Evolutionary conservation across 805 yeast genomes (phyloP).

Genomic region (Barnettozyma sp.): DNA sequence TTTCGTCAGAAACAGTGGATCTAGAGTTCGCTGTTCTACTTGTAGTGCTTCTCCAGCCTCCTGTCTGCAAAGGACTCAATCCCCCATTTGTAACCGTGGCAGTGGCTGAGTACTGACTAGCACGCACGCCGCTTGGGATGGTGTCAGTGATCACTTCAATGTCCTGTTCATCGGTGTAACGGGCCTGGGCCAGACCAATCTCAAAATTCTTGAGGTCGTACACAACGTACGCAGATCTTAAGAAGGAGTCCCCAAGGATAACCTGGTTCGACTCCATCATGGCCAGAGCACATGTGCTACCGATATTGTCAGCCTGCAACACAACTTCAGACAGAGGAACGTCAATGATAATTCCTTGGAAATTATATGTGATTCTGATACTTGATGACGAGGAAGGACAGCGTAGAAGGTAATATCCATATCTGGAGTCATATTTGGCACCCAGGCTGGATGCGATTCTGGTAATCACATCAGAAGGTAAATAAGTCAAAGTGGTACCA

Average conservation of each 20-base stretch:
- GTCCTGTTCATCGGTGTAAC: conserved; percentile 28
- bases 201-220: conserved; percentile 44
- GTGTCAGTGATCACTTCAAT: conserved; percentile 38
- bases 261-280: conserved; percentile 20
- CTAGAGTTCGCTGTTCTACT: background rate
- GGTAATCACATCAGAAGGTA: conserved; percentile 34
- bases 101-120: conserved; percentile 39
- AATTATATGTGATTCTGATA: conserved; percentile 30
- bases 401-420: conserved; percentile 40
- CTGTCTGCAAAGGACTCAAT: background rate
- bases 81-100: conserved; percentile 25
- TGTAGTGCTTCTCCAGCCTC: background rate
- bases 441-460: conserved; percentile 33
- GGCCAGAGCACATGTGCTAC: conserved; percentile 9
- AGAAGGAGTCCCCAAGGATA: conserved; percentile 34
- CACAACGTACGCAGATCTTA: conserved; percentile 46
- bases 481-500: conserved; percentile 38
- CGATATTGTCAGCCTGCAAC: conserved; percentile 12
- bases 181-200: conserved; percentile 42
- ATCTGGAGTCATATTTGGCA: conserved; percentile 34
- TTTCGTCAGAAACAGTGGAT: background rate
- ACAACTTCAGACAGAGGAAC: conserved; percentile 35
- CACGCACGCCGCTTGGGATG: conserved; percentile 43
- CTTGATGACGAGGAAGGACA: conserved; percentile 30
- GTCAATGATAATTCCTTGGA: conserved; percentile 50